Evolutionary conservation across 352 stramenopile species (phyloP), one percentile per base, ranked within the genome.

Genomic region (Phytophthora lateralis): DNA sequence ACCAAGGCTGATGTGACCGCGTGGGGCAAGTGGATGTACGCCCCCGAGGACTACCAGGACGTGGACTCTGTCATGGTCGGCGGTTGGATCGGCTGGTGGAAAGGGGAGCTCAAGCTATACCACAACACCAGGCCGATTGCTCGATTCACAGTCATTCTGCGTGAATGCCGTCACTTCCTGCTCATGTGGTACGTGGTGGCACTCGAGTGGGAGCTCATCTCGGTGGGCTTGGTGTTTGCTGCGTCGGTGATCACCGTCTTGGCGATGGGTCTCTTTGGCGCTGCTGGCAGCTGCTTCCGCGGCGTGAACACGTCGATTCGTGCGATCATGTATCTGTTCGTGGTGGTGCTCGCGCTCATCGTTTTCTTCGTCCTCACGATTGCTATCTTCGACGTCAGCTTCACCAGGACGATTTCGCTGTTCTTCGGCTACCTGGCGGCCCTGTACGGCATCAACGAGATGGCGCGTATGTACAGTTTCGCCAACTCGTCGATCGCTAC

Each of bases 151-250:
- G 86, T 95, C 10, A 58, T 95, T 48, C 44, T 95, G 26, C 84
- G 86, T 15, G 86, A 95, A 71, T 76, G 67, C 20, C 83, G 86
- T 17, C 86, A 95, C 67, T 93, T 95, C 32, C 35, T 95, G 39
- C 71, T 95, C 41, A 85, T 92, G 78, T 95, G 81, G 81, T 95
- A 95, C 48, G 84, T 95, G 4, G 70, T 92, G 51, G 89, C 86
- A 7, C 72, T 95, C 17, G 63, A 85, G 48, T 89, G 80, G 73
- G 65, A 82, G 29, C 69, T 83, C 17, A 1, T 82, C 0, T 71
- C 71, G 6, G 76, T 95, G 1, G 77, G 61, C 1, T 42, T 91
- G 14, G 79, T 90, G 27, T 77, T 92, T 30, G 82, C 48, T 35
- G 79, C 82, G 18, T 71, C 77, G 2, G 64, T 86, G 11, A 69